Evolutionary conservation across 768 basidiomycete genomes (phyloP).

Genomic region (Trametes maxima): DNA sequence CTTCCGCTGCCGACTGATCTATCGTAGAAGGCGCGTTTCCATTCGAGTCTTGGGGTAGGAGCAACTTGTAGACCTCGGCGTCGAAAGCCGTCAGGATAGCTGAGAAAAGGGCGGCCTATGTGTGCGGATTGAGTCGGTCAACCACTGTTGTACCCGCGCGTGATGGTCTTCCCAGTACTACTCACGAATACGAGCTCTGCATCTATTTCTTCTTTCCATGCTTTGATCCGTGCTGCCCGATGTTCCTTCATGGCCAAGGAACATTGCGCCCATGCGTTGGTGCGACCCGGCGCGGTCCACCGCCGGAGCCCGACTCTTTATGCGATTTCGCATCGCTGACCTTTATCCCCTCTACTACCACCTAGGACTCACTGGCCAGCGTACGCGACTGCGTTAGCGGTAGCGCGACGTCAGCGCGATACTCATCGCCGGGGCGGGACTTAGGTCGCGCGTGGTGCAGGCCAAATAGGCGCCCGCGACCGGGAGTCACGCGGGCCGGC

Average conservation of each 20-base stretch:
- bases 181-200: conserved; percentile 30
- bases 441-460: too few relatives aligned
- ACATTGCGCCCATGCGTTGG: conserved; percentile 20
- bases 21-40: background rate
- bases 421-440: too few relatives aligned
- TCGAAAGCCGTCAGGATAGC: conserved; percentile 21
- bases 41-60: background rate
- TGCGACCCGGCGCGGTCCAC: background rate
- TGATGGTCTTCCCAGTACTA: background rate
- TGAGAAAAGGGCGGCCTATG: conserved; percentile 21
- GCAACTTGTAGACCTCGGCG: conserved; percentile 12
- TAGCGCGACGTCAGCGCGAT: too few relatives aligned
- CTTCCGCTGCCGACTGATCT: background rate
- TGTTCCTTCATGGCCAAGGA: conserved; percentile 22
- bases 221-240: conserved; percentile 19
- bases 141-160: background rate
- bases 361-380: too few relatives aligned
- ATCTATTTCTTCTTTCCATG: conserved; percentile 30
- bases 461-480: too few relatives aligned
- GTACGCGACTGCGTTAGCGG: too few relatives aligned
- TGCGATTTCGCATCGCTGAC: too few relatives aligned
- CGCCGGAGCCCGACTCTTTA: too few relatives aligned
- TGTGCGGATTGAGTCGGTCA: too few relatives aligned
- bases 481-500: too few relatives aligned
- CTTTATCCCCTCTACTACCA: too few relatives aligned